Evolutionary conservation across 345 rosid species (phyloP), one percentile per base, ranked within the genome.

Genomic region (Kernera saxatilis): DNA sequence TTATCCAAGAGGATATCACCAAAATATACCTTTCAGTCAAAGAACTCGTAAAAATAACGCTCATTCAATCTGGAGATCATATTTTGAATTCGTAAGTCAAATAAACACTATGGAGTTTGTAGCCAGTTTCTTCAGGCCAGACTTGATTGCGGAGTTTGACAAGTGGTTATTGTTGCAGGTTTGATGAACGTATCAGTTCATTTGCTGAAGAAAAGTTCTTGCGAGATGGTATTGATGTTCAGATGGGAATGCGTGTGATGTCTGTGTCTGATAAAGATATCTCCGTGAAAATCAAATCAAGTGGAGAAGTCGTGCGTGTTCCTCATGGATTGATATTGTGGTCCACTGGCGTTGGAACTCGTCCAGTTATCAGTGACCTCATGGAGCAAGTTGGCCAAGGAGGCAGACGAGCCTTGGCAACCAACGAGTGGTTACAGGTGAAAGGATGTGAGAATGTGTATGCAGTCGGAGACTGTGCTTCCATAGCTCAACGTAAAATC

Each of bases 61-160:
- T 95, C 36, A 79, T 92, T 77, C 97, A 95, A 77, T 88, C 99
- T 22, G 98, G 97, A 77, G 99, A 95, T 82, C 99, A 91, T 79
- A 94, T 91, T 50, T 69, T 94, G 77, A 94, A 88, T 79, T 80
- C 73, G 97, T 93, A 79, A 87, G 91, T 74, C 0, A 6, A 32
- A 35, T 8, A 17, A 1, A 37, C 8, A 11, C 1, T 7, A 8
- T n/a, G 11, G 13, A 63, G 1, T 49, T 78, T 61, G 4, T 14
- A 2, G 2, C 40, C 19, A 44, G 23, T 57, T 63, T 39, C 6
- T 17, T 72, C 41, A 26, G 1, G 21, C 45, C 15, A 48, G 19
- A 6, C 45, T 33, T 57, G 11, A 13, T 32, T 58, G 23, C 51
- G 64, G 52, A 53, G 65, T 27, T 53, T 53, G 39, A 75, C 41